Conservation (phyloP, 495 filamentous ascomycete species). For the Cercophora newfieldiana region DNA sequence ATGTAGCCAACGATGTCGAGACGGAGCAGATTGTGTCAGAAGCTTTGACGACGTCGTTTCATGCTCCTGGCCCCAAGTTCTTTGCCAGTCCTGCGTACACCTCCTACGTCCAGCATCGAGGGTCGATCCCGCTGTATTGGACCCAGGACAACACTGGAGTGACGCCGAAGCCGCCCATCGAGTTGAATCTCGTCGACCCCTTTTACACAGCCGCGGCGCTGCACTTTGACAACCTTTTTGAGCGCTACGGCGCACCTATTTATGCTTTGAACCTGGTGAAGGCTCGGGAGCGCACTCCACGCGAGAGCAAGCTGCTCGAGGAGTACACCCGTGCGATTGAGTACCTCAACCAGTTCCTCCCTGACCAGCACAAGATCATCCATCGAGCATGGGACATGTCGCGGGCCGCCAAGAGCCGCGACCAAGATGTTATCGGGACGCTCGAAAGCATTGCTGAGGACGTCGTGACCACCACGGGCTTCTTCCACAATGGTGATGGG, state of each 20-base stretch:
- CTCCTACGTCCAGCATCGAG: slow-evolving; percentile 94
- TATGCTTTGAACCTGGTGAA: slow-evolving; percentile 96
- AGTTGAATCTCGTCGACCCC: slow-evolving; percentile 89
- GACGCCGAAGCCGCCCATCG: slow-evolving; percentile 91
- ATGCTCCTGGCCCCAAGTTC: slow-evolving; percentile 81
- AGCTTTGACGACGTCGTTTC: slow-evolving; percentile 89
- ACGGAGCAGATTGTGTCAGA: slow-evolving; percentile 98
- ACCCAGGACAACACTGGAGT: slow-evolving; percentile 96
- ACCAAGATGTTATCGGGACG: slow-evolving; percentile 91
- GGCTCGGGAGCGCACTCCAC: slow-evolving; percentile 80
- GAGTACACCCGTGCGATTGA: slow-evolving; percentile 87
- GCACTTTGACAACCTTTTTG: slow-evolving; percentile 95
- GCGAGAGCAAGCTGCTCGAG: slow-evolving; percentile 85
- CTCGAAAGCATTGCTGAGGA: slow-evolving; percentile 87
- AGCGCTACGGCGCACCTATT: slow-evolving; percentile 87
- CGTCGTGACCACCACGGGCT: slow-evolving; percentile 79
- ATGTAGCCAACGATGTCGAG: slow-evolving; percentile 99
- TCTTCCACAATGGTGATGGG: slow-evolving; percentile 88
- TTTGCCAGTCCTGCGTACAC: slow-evolving; percentile 90
- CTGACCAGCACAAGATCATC: slow-evolving; percentile 76
- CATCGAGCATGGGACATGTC: slow-evolving; percentile 99
- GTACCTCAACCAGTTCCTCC: slow-evolving; percentile 95
- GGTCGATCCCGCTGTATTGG: slow-evolving; percentile 96
- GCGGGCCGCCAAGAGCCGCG: slow-evolving; percentile 88
- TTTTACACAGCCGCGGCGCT: slow-evolving; percentile 95